Evolutionary conservation across 257 asterid species (phyloP).

Genomic region (Sherardia arvensis): DNA sequence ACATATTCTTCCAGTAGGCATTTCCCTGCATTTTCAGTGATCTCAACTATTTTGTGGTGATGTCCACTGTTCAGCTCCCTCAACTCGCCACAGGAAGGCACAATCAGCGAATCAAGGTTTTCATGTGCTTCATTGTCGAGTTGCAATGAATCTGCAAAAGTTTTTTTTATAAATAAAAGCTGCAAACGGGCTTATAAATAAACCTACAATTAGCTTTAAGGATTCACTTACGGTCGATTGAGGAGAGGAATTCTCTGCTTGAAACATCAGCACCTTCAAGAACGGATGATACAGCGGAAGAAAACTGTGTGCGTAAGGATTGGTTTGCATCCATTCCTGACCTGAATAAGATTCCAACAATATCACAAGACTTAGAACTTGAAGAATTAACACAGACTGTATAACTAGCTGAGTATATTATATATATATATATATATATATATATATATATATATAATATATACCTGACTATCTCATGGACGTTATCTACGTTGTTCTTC

Average conservation of each 20-base stretch:
- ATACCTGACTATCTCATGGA: slow-evolving; percentile 67
- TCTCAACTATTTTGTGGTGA: slow-evolving; percentile 63
- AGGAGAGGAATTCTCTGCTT: slow-evolving; percentile 67
- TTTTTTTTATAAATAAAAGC: neutral
- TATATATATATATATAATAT: too few species aligned
- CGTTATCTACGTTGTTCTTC: slow-evolving; percentile 62
- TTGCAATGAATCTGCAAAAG: slow-evolving; percentile 66
- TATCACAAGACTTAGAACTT: neutral
- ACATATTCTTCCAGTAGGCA: slow-evolving; percentile 74
- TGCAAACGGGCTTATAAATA: neutral
- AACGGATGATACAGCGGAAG: slow-evolving; percentile 72
- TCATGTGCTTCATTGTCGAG: slow-evolving; percentile 82
- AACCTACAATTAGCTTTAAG: neutral
- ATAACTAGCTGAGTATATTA: neutral
- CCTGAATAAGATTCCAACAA: slow-evolving; percentile 25
- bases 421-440: too few species aligned
- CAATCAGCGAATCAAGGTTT: slow-evolving; percentile 69
- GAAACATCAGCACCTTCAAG: slow-evolving; percentile 68
- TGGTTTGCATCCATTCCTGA: slow-evolving; percentile 76
- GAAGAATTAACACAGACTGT: neutral
- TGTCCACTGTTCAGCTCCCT: slow-evolving; percentile 73
- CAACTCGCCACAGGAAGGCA: slow-evolving; percentile 80
- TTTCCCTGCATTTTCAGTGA: slow-evolving; percentile 78
- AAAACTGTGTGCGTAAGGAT: slow-evolving; percentile 47
- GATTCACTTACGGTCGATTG: slow-evolving; percentile 68